Evolutionary conservation across 768 basidiomycete genomes (phyloP).

Genomic region (Candolleomyces efflorescens): DNA sequence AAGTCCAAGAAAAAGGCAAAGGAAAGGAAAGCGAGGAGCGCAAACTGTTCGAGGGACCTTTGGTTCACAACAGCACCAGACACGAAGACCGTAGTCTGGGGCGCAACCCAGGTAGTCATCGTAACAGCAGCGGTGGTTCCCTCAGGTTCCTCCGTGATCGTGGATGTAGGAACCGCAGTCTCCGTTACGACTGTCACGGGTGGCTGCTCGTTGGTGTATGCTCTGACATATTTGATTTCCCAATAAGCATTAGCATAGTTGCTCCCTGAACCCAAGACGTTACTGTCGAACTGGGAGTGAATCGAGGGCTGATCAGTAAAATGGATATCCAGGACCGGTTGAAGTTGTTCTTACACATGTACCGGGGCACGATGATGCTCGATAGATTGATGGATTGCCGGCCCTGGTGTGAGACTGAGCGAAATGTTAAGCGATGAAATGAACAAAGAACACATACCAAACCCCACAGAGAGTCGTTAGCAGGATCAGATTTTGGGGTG

Average conservation of each 20-base stretch:
- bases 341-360: constrained; percentile 29
- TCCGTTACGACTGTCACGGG: neutral
- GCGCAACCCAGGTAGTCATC: no score
- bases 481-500: constrained; percentile 62
- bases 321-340: no score
- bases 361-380: constrained; percentile 30
- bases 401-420: constrained; percentile 25
- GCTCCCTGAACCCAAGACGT: constrained; percentile 43
- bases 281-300: constrained; percentile 28
- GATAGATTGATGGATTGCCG: constrained; percentile 39
- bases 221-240: constrained; percentile 55
- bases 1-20: no score
- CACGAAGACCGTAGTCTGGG: no score
- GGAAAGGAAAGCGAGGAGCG: no score
- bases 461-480: constrained; percentile 64
- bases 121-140: no score
- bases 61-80: no score
- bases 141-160: no score
- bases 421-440: neutral
- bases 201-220: constrained; percentile 39
- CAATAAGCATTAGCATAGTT: constrained; percentile 53
- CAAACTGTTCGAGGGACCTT: no score
- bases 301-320: neutral
- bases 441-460: constrained; percentile 22
- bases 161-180: neutral